Evolutionary conservation across 163 green algal genomes (phyloP), one percentile per base, ranked within the genome.

Genomic region (Volvox carteri): DNA sequence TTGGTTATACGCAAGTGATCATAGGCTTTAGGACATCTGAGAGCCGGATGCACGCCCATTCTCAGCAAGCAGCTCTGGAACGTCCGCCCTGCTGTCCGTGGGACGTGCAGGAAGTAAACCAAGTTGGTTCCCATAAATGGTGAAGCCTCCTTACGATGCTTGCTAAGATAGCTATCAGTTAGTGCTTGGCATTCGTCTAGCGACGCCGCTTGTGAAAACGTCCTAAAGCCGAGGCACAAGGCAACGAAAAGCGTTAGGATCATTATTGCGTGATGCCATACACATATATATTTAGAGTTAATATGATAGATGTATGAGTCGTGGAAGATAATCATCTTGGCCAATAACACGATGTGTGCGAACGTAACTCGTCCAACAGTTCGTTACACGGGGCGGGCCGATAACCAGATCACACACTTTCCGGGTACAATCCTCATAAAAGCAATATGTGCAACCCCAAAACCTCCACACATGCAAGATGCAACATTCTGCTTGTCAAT

Each of bases 81-180:
- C 5, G 96, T 98, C 41, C 97, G 94, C 25, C 98, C 98, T n/a
- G 97, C 98, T 78, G 98, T 98, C n/a, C 97, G 91, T 6, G 97
- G 97, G 37, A 98, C 92, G 90, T 98, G 97, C 21, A 98, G 89
- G 88, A 99, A 98, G 78, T 96, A 97, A 19, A 98, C 80, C 73
- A 97, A 65, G 65, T 92, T 90, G 2, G 25, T 35, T 21, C 75
- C 77, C 44, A 65, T 86, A 85, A 91, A 92, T 7, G 90, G 90
- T 7, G 50, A 48, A 23, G 90, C 78, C 78, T 93, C 84, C 52
- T 85, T 88, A 62, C 87, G 77, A 42, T 92, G 87, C 46, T 86
- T 86, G 42, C 86, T 56, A n/a, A 91, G 48, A 46, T 93, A 91
- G 5, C 80, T 75, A 28, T 93, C 86, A 14, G 75, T 39, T 4